These are phyloP conservation scores for Tripidium arundinaceum DNA, from an alignment of 202 grass and related monocot species.

Conservation along the genomic window DNA sequence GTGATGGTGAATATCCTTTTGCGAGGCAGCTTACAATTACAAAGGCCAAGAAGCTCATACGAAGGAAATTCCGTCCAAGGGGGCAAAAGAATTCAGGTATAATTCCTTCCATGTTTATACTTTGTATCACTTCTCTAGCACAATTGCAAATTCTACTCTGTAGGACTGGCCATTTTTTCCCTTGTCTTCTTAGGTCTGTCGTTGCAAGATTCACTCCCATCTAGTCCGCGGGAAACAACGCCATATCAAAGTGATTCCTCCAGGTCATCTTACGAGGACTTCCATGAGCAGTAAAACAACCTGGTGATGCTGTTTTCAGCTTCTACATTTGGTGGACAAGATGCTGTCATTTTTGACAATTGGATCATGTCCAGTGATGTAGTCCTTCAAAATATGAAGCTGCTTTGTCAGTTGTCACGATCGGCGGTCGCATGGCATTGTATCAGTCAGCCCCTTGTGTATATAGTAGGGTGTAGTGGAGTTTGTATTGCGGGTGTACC, in stretches of 20 bases:
- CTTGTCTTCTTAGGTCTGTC: constrained; percentile 42
- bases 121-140: neutral
- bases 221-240: constrained; percentile 85
- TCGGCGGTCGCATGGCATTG: constrained; percentile 3
- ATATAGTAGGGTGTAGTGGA: constrained; percentile 33
- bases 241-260: constrained; percentile 95
- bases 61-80: constrained; percentile 66
- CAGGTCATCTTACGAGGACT: constrained; percentile 81
- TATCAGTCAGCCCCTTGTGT: constrained; percentile 16
- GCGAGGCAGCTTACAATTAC: constrained; percentile 84
- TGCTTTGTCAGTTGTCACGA: neutral
- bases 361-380: constrained; percentile 1
- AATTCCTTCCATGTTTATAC: neutral
- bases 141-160: neutral
- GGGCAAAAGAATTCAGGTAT: constrained; percentile 82
- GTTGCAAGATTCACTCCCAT: constrained; percentile 86
- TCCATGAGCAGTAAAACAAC: constrained; percentile 53
- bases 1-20: constrained; percentile 83
- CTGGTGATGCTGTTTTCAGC: neutral
- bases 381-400: neutral
- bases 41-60: constrained; percentile 81
- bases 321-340: constrained; percentile 13
- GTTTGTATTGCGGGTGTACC: constrained; percentile 11
- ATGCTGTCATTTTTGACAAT: neutral
- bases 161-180: constrained; percentile 3